phyloP scores from a whole-genome alignment of 177 flowering plant genomes.

The Vitis hybrid region DNA sequence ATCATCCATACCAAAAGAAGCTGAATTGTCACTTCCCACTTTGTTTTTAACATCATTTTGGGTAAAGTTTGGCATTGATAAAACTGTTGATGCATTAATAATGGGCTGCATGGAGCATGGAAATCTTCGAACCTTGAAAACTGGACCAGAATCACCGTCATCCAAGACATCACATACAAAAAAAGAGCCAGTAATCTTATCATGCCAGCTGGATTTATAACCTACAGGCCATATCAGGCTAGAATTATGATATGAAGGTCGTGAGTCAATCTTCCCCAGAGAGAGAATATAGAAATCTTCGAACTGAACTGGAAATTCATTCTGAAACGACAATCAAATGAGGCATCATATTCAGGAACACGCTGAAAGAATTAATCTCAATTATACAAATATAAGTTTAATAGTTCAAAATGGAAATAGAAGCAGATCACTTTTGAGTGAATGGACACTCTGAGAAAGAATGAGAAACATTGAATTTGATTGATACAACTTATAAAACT shows the following conservation, averaged over 20 bases:
- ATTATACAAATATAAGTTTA: background rate
- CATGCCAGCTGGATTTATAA: slow-evolving; percentile 90
- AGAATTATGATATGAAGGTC: slow-evolving; percentile 66
- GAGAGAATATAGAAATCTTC: slow-evolving; percentile 77
- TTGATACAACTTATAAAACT: no score
- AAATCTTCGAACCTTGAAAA: slow-evolving; percentile 68
- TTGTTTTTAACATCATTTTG: slow-evolving; percentile 16
- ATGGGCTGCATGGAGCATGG: slow-evolving; percentile 71
- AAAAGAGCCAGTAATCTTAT: slow-evolving; percentile 81
- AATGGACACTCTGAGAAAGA: no score
- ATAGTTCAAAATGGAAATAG: background rate
- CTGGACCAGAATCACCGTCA: slow-evolving; percentile 85
- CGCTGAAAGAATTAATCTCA: background rate
- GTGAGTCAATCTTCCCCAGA: slow-evolving; percentile 66
- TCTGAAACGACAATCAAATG: slow-evolving; percentile 39
- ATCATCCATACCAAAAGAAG: slow-evolving; percentile 14
- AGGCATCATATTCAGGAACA: slow-evolving; percentile 8
- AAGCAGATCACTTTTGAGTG: no score
- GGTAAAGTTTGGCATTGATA: slow-evolving; percentile 26
- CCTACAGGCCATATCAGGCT: slow-evolving; percentile 76
- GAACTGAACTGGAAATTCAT: slow-evolving; percentile 78
- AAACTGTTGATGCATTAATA: slow-evolving; percentile 64
- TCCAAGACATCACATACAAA: slow-evolving; percentile 72
- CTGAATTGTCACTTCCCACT: slow-evolving; percentile 19
- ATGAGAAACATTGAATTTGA: no score